phyloP scores from a whole-genome alignment of 2,329 filamentous ascomycete genomes.

The Laburnicola sp. region DNA sequence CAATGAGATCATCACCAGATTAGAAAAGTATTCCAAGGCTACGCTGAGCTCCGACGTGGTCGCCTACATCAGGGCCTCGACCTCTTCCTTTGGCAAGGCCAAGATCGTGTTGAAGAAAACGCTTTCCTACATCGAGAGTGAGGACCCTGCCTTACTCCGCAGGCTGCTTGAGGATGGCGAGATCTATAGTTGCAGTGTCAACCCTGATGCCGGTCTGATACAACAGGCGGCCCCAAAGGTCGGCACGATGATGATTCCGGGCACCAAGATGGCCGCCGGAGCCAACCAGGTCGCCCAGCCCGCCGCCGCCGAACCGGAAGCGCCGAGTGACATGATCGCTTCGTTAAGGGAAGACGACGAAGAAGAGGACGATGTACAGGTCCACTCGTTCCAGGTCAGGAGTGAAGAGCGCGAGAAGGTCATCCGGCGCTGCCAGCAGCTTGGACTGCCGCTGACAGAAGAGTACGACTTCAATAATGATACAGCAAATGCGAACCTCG shows the following conservation, averaged over 20 bases:
- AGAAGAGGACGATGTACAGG: slow-evolving; percentile 82
- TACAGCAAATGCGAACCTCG: slow-evolving; percentile 81
- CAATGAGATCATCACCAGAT: slow-evolving; percentile 83
- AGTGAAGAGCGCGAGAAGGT: slow-evolving; percentile 82
- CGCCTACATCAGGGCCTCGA: slow-evolving; percentile 78
- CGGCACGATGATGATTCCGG: slow-evolving; percentile 85
- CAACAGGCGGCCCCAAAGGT: slow-evolving; percentile 84
- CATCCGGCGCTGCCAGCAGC: slow-evolving; percentile 83
- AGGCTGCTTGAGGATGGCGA: slow-evolving; percentile 80
- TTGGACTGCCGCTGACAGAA: slow-evolving; percentile 86
- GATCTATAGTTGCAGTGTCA: slow-evolving; percentile 77
- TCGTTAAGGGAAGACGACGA: slow-evolving; percentile 70
- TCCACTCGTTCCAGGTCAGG: slow-evolving; percentile 90
- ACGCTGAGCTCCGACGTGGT: slow-evolving; percentile 79
- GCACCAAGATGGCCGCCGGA: slow-evolving; percentile 89
- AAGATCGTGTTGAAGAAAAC: slow-evolving; percentile 94
- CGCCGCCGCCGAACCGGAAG: slow-evolving; percentile 28
- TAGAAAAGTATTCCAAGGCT: slow-evolving; percentile 88
- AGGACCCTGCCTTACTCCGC: slow-evolving; percentile 83
- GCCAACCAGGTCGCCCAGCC: slow-evolving; percentile 66
- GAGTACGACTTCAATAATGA: slow-evolving; percentile 98
- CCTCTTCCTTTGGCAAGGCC: slow-evolving; percentile 90
- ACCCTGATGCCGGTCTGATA: slow-evolving; percentile 72
- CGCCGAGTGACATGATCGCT: slow-evolving; percentile 65
- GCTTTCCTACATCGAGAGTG: slow-evolving; percentile 90